These are phyloP conservation scores for Penicillium hordei DNA, from an alignment of 2,329 filamentous ascomycete genomes.

Conservation along the genomic window DNA sequence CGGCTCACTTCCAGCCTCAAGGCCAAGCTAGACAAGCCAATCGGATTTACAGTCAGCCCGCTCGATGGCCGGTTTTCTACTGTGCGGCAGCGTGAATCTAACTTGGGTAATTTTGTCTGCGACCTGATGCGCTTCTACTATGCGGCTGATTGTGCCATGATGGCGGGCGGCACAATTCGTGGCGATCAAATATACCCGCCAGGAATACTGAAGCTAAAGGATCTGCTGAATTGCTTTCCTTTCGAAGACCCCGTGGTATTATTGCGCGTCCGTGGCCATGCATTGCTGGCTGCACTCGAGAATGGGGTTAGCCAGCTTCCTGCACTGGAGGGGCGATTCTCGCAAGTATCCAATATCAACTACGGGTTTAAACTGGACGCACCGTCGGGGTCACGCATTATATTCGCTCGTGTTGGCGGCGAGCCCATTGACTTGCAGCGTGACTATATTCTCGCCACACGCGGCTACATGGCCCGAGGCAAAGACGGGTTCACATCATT, in stretches of 20 bases:
- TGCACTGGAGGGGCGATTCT: constrained; percentile 79
- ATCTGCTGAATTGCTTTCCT: constrained; percentile 85
- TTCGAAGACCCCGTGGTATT: constrained; percentile 89
- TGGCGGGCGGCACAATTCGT: constrained; percentile 81
- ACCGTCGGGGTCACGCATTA: constrained; percentile 62
- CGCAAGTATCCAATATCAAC: constrained; percentile 80
- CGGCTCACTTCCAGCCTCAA: constrained; percentile 71
- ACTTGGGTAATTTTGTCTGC: constrained; percentile 86
- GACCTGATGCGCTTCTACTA: constrained; percentile 88
- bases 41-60: constrained; percentile 79
- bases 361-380: constrained; percentile 69
- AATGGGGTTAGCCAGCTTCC: constrained; percentile 80
- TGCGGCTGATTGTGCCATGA: constrained; percentile 74
- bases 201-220: constrained; percentile 72
- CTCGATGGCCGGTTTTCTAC: constrained; percentile 86
- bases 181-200: constrained; percentile 87
- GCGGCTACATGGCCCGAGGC: constrained; percentile 85
- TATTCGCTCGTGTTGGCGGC: constrained; percentile 61
- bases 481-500: constrained; percentile 82
- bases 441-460: constrained; percentile 72
- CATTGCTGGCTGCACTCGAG: constrained; percentile 76
- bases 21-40: constrained; percentile 73
- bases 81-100: constrained; percentile 73
- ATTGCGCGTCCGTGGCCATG: constrained; percentile 67
- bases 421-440: constrained; percentile 61